Evolutionary conservation across 2,329 filamentous ascomycete species (phyloP).

Genomic region (Drechmeria coniospora): DNA sequence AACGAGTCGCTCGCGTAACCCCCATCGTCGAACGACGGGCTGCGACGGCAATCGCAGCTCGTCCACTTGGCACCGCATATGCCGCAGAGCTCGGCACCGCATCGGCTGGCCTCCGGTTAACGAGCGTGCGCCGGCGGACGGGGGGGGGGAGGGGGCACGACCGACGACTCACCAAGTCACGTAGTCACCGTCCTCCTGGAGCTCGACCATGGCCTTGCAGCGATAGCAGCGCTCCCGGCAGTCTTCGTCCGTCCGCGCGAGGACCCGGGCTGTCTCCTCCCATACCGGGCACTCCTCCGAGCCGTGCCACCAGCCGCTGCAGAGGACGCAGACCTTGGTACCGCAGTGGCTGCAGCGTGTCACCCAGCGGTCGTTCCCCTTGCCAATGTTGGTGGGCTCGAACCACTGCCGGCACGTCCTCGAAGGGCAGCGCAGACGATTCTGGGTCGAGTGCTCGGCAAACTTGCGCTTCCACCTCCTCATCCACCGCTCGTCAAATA

Average conservation of each 20-base stretch:
- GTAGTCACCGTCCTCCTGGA: conserved; percentile 74
- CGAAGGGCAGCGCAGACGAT: conserved; percentile 63
- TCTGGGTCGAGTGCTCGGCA: conserved; percentile 57
- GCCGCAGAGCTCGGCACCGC: conserved; percentile 77
- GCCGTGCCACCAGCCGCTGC: conserved; percentile 60
- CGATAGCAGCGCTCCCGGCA: conserved; percentile 65
- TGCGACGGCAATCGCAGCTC: conserved; percentile 64
- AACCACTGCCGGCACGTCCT: conserved; percentile 67
- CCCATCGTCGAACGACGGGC: conserved; percentile 62
- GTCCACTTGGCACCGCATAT: conserved; percentile 73
- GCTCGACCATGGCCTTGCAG: conserved; percentile 60
- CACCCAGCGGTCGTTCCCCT: conserved; percentile 42
- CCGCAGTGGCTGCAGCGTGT: conserved; percentile 58
- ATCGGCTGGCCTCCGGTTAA: conserved; percentile 35
- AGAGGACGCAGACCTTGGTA: conserved; percentile 58
- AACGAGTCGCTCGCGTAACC: conserved; percentile 36
- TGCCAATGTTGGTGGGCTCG: conserved; percentile 51
- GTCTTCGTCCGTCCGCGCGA: conserved; percentile 48
- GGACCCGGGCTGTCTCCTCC: conserved; percentile 46
- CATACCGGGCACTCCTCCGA: conserved; percentile 56
- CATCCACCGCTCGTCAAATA: conserved; percentile 65
- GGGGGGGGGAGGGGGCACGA: background rate
- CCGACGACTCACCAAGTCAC: conserved; percentile 57
- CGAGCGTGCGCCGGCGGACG: background rate
- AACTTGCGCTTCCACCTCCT: conserved; percentile 68